Conservation (phyloP, 305 asterid genomes). For the Petunia hybrid region DNA sequence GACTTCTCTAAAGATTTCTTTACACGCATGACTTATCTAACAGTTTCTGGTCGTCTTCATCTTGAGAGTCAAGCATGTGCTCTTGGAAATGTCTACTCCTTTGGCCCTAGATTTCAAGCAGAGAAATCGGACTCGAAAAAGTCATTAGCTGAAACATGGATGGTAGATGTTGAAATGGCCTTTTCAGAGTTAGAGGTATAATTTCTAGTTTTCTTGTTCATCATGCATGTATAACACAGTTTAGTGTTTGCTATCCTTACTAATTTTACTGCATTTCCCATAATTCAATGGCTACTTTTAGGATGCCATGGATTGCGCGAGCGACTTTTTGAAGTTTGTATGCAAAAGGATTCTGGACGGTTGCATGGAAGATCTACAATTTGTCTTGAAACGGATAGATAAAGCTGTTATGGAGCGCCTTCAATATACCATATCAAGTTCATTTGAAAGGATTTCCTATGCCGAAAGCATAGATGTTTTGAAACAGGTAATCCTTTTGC, state of each 20-base stretch:
- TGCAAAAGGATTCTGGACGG: slow-evolving; percentile 63
- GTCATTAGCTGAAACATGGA: slow-evolving; percentile 81
- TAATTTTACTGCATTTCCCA: slow-evolving; percentile 11
- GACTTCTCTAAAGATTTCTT: slow-evolving; percentile 69
- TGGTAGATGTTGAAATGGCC: slow-evolving; percentile 81
- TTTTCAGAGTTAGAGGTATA: slow-evolving; percentile 74
- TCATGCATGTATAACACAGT: background rate
- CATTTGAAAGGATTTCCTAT: slow-evolving; percentile 70
- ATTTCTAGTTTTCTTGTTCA: background rate
- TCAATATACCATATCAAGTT: slow-evolving; percentile 41
- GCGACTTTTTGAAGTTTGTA: slow-evolving; percentile 68
- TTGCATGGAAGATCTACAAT: slow-evolving; percentile 67
- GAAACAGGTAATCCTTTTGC: slow-evolving; percentile 54
- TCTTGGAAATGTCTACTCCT: slow-evolving; percentile 80
- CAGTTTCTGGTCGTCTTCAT: slow-evolving; percentile 80
- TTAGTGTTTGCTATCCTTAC: background rate
- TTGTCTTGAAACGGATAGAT: slow-evolving; percentile 70
- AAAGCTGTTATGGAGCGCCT: slow-evolving; percentile 63
- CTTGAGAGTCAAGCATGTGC: slow-evolving; percentile 86
- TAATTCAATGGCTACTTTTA: slow-evolving; percentile 41
- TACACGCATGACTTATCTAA: slow-evolving; percentile 56
- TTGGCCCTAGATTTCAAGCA: slow-evolving; percentile 84
- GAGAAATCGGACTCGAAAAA: slow-evolving; percentile 58
- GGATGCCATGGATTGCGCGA: slow-evolving; percentile 87
- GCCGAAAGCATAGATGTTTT: slow-evolving; percentile 69